Base-by-base conservation (phyloP, 306 rosid genomes). In the Oemleria cerasiformis region DNA sequence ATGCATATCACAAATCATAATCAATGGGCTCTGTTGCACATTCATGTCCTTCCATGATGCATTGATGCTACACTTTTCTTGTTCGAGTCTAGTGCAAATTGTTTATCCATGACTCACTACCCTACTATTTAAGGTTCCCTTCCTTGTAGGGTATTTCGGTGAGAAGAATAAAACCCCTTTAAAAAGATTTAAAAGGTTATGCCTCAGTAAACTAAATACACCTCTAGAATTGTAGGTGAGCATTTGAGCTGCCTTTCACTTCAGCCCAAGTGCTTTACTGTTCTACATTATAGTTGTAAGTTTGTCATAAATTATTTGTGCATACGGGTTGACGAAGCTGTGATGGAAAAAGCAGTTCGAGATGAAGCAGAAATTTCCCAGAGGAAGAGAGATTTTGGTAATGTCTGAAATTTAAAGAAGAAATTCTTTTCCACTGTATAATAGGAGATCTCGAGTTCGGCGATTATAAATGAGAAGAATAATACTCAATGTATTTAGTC, bases 121-220 rank as follows among this genome's bases (percentile, higher is more conserved):
- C 51, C 12, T 16, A 13, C 15, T 12, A 65, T 25, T 14, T 41
- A 59, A 48, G 76, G 73, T 81, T 73, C 78, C 85, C 81, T 63
- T 56, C 69, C 55, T 40, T 47, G 20, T 6, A 68, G 81, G 85
- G 65, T 64, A 73, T 60, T 54, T 58, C 74, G 71, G 16, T 19
- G 71, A 41, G 53, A 44, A 63, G 74, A 68, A 72, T 72, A 62
- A n/a, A 42, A 13, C 63, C 65, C 48, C 70, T 75, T 15, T 8
- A 19, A 38, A 25, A 36, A 13, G 5, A 30, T 30, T 56, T 20
- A 48, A 64, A 71, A 71, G 68, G 34, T 58, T 11, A 65, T 40
- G 71, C 69, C 23, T 43, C 44, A 17, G 25, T 72, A 59, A 15
- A 63, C 42, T 56, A 55, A 73, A 61, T 43, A 67, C 59, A 63